A percentile compares a stretch with the other conserved stretches of the same genome.
phyloP scores from a whole-genome alignment of 163 green algal species.

The Smithsoniella earleae region DNA sequence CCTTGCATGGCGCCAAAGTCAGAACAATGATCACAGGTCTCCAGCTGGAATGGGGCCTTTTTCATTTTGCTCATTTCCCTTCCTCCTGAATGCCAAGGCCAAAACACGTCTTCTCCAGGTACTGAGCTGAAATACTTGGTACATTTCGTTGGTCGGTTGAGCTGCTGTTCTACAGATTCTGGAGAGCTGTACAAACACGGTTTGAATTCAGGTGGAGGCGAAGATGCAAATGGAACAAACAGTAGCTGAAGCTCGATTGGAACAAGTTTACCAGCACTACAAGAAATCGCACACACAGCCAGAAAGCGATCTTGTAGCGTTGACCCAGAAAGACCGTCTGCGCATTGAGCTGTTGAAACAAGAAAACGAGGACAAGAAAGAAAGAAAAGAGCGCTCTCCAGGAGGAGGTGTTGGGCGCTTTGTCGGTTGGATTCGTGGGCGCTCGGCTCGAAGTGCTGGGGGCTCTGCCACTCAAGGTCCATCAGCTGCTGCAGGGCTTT shows the following conservation, averaged over 20 bases:
- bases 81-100: conserved; percentile 77
- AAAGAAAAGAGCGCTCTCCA: conserved; percentile 12
- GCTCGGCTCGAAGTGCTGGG: conserved; percentile 7
- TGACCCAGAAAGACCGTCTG: conserved; percentile 2
- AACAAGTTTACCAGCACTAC: conserved; percentile 37
- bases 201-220: conserved; percentile 64
- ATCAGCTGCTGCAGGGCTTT: too few species aligned
- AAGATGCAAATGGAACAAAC: conserved; percentile 81
- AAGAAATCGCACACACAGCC: conserved; percentile 26
- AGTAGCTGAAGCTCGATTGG: conserved; percentile 54
- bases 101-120: conserved; percentile 76
- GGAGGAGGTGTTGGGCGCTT: conserved; percentile 20
- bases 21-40: conserved; percentile 47
- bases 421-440: conserved; percentile 20
- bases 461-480: background rate
- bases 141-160: too few species aligned
- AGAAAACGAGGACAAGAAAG: conserved; percentile 22
- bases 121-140: too few species aligned
- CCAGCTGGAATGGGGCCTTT: conserved; percentile 58
- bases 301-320: conserved; percentile 23
- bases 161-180: too few species aligned
- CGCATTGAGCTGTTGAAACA: conserved; percentile 29
- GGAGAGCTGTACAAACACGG: too few species aligned
- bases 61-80: conserved; percentile 88
- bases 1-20: conserved; percentile 79